A percentile compares a stretch with the other conserved stretches of the same genome.
Conservation (phyloP, 805 yeast species). For the Tetrapisispora iriomotensis region DNA sequence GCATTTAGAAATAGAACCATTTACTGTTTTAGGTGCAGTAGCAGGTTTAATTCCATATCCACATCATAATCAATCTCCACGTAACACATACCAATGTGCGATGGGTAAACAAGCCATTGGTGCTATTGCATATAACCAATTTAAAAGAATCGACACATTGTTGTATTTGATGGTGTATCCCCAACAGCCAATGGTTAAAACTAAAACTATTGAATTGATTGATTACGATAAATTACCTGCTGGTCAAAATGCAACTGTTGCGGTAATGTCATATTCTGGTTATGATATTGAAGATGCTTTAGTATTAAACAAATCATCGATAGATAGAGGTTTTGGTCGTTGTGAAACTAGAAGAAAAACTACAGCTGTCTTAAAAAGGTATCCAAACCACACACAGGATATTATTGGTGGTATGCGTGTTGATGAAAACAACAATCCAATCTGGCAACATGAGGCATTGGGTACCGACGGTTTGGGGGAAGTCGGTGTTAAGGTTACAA, state of each 20-base stretch:
- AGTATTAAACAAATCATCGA: constrained; percentile 83
- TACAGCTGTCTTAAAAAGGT: constrained; percentile 79
- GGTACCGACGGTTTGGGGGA: constrained; percentile 97
- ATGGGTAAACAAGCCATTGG: constrained; percentile 99
- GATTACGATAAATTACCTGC: constrained; percentile 96
- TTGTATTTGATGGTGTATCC: constrained; percentile 96
- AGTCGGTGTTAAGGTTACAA: constrained; percentile 81
- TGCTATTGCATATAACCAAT: constrained; percentile 95
- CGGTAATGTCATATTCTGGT: constrained; percentile 98
- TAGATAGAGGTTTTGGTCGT: constrained; percentile 95
- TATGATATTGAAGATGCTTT: constrained; percentile 99
- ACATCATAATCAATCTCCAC: constrained; percentile 97
- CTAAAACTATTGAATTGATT: constrained; percentile 90
- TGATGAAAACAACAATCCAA: constrained; percentile 69
- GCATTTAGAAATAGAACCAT: constrained; percentile 92
- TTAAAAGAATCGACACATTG: constrained; percentile 88
- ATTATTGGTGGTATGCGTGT: constrained; percentile 85
- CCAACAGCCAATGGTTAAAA: constrained; percentile 98
- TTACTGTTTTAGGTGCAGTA: constrained; percentile 96
- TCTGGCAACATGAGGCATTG: constrained; percentile 74
- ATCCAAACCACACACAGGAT: constrained; percentile 90
- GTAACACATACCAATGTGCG: constrained; percentile 98
- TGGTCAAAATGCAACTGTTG: constrained; percentile 97
- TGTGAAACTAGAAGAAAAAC: constrained; percentile 93
- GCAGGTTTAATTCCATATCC: constrained; percentile 99